These are phyloP conservation scores for Talaromyces sp. DNA, from an alignment of 2,329 filamentous ascomycete species.

Conservation along the genomic window DNA sequence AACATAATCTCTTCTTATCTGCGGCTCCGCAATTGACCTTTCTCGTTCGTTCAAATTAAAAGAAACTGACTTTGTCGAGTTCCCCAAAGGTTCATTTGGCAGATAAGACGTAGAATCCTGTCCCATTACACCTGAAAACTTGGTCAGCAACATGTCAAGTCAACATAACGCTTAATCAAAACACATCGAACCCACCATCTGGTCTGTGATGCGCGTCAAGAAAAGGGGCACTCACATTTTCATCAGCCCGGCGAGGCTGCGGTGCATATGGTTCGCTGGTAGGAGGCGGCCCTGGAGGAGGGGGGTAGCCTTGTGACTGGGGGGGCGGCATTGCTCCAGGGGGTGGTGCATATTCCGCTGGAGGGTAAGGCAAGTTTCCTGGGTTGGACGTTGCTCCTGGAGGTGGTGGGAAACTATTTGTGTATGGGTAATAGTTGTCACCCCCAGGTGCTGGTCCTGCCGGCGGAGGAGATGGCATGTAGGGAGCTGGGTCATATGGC, in stretches of 20 bases:
- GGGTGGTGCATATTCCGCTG: conserved; percentile 20
- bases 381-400: conserved; percentile 26
- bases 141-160: conserved; percentile 6
- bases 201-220: conserved; percentile 31
- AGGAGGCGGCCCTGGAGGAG: conserved; percentile 27
- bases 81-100: background rate
- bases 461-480: conserved; percentile 31
- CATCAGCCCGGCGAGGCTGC: conserved; percentile 37
- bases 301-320: conserved; percentile 34
- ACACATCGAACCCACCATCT: conserved; percentile 38
- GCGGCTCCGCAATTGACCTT: conserved; percentile 1
- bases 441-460: conserved; percentile 24
- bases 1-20: background rate
- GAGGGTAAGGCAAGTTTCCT: conserved; percentile 15
- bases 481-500: conserved; percentile 34
- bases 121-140: conserved; percentile 19
- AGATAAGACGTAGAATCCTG: background rate
- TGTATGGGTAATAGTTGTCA: conserved; percentile 33
- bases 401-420: conserved; percentile 40
- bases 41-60: conserved; percentile 23
- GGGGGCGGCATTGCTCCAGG: conserved; percentile 34
- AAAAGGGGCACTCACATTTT: conserved; percentile 47
- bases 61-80: conserved; percentile 27
- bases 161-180: conserved; percentile 4
- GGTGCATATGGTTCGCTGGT: conserved; percentile 36